Evolutionary conservation across 2,329 filamentous ascomycete genomes (phyloP).

Genomic region (Cercospora sp.): DNA sequence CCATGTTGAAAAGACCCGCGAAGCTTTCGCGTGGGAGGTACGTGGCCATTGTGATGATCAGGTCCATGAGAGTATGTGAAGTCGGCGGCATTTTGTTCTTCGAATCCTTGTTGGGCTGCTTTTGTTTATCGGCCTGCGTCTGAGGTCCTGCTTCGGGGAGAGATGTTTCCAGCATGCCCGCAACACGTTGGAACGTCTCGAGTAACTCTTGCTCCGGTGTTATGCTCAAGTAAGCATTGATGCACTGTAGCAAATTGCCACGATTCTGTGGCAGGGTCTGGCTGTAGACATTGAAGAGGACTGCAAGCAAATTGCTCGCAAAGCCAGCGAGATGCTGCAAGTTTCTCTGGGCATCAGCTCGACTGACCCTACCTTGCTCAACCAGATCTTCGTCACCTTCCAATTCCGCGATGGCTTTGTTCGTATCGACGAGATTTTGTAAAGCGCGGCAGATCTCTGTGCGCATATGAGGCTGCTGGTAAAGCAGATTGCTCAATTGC

Average conservation of each 20-base stretch:
- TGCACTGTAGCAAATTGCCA: slow-evolving; percentile 86
- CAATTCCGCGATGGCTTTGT: slow-evolving; percentile 73
- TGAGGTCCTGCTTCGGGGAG: slow-evolving; percentile 61
- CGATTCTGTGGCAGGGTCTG: slow-evolving; percentile 91
- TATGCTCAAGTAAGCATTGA: slow-evolving; percentile 92
- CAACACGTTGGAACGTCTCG: slow-evolving; percentile 85
- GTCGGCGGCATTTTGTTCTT: slow-evolving; percentile 83
- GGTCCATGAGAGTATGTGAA: slow-evolving; percentile 91
- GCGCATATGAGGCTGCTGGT: slow-evolving; percentile 84
- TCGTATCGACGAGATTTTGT: slow-evolving; percentile 86
- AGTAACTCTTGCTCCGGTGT: slow-evolving; percentile 64
- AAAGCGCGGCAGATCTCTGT: slow-evolving; percentile 84
- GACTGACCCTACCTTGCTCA: slow-evolving; percentile 75
- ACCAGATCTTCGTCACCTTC: slow-evolving; percentile 71
- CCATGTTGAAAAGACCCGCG: slow-evolving; percentile 79
- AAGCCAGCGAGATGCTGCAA: slow-evolving; percentile 76
- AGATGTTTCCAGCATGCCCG: slow-evolving; percentile 74
- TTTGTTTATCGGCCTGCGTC: slow-evolving; percentile 63
- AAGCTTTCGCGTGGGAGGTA: slow-evolving; percentile 90
- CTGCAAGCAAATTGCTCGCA: slow-evolving; percentile 85
- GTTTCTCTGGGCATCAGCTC: slow-evolving; percentile 73
- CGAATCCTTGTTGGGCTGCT: slow-evolving; percentile 50
- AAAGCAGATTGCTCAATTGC: slow-evolving; percentile 84
- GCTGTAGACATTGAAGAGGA: slow-evolving; percentile 98
- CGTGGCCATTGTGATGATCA: slow-evolving; percentile 92